Base-by-base conservation (phyloP, 1,284 basidiomycete species). In the Ustilago xerochloae region DNA sequence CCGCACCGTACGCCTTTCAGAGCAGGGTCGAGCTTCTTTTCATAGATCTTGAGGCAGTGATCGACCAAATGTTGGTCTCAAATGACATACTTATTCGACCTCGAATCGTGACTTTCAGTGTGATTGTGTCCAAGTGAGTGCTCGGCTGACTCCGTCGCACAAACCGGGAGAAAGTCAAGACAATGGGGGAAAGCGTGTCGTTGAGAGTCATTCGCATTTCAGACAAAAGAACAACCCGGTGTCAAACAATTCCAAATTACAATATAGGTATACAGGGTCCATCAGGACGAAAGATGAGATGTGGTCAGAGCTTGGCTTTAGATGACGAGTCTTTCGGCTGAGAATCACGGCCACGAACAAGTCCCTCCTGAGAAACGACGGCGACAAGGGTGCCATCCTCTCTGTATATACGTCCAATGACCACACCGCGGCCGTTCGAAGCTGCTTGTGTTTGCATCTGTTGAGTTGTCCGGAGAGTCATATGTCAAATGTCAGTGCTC, bases 401-500 rank as follows among this genome's bases (percentile, higher is more conserved):
- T 16, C 75, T 55, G 58, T 84, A 84, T 24, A 83, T 67, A 4
- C 82, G 60, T 3, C 78, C 81, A 6, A 81, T 33, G 8, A 75
- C 75, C 6, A 84, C 69, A 18, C 81, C 81, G 13, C 82, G 67
- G 2, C 82, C 82, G 46, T 81, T 77, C 8, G 63, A 70, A 8
- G 70, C 68, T 2, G 80, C 81, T 63, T 84, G 82, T 7, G 78
- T 76, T 60, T 84, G 81, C 72, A 82, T 78, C 74, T 79, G 59
- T 26, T 26, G n/a, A n/a, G n/a, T n/a, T n/a, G n/a, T n/a, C n/a
- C n/a, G n/a, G n/a, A n/a, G n/a, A n/a, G n/a, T n/a, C n/a, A 9
- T 10, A 47, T 10, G 22, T 24, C 28, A 18, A 49, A 32, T 18
- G 56, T 46, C 30, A 59, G 35, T 50, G 35, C 6, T 46, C 8